Evolutionary conservation across 257 asterid genomes (phyloP), one percentile per base, ranked within the genome.

Genomic region (Fraxinus excelsior): DNA sequence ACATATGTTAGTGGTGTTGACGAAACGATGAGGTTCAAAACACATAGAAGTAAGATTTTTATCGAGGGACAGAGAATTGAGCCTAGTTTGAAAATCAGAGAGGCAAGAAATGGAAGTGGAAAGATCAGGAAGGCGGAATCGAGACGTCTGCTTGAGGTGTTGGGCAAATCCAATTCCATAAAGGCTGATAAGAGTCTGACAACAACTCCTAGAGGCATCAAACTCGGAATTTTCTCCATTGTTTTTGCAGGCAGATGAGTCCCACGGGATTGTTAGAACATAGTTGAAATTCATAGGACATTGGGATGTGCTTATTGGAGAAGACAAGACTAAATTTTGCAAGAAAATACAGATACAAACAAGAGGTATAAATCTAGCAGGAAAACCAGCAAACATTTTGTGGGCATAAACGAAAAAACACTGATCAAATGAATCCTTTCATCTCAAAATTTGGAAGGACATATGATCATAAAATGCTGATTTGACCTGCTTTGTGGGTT

Each of bases 101-200:
- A 91, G 84, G 80, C 96, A 91, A 29, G 89, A 79, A 23, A 79
- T 10, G 35, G 96, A 88, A 9, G 92, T 78, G 31, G 74, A 67
- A 2, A 88, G 81, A 69, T 82, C 76, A 0, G 80, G 87, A 40
- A 89, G 86, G 21, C 94, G 90, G 74, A 91, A 91, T 0, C 25
- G 81, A 56, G 84, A 82, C 1, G 94, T 88, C 5, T 40, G 68
- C 5, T 79, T 83, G 19, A 91, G 94, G 84, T 84, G 40, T 23
- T 76, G 77, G 12, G 96, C 92, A 37, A 75, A 19, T 75, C 83
- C 92, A 2, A 91, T 76, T 58, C 89, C 96, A 58, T 86, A 86
- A 4, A 91, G 91, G 79, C 92, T 82, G 0, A 82, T 85, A 0
- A 91, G 91, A 2, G 94, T 89, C 76, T 88, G 94, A 79, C 96